phyloP scores from a whole-genome alignment of 306 rosid species.

The Mimosa bimucronata region DNA sequence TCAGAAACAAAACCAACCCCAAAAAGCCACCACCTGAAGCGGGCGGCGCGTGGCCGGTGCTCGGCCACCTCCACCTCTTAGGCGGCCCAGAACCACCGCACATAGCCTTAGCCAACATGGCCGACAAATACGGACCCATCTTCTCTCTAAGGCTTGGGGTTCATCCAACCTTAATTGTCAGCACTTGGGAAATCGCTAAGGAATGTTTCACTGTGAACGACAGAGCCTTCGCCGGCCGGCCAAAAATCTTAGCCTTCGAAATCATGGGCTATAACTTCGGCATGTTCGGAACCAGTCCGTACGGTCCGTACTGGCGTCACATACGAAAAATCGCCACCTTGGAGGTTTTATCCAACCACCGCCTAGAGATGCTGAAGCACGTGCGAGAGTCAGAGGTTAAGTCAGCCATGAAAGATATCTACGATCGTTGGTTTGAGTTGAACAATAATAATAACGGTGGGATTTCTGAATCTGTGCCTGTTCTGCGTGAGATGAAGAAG shows the following conservation, averaged over 20 bases:
- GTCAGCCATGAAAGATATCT: slow-evolving; percentile 22
- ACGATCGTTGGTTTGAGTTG: neutral
- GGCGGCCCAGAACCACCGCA: slow-evolving; percentile 19
- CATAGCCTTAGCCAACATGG: slow-evolving; percentile 5
- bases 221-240: slow-evolving; percentile 2
- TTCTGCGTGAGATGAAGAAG: slow-evolving; percentile 34
- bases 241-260: neutral
- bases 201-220: slow-evolving; percentile 19
- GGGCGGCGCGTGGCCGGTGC: slow-evolving; percentile 28
- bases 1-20: neutral
- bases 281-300: slow-evolving; percentile 37
- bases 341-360: slow-evolving; percentile 33
- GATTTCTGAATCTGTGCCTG: neutral
- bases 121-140: slow-evolving; percentile 14
- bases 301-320: slow-evolving; percentile 44
- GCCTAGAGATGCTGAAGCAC: slow-evolving; percentile 29
- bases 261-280: slow-evolving; percentile 25
- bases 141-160: neutral
- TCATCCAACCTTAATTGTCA: slow-evolving; percentile 6
- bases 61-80: slow-evolving; percentile 42
- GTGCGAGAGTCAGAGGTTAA: slow-evolving; percentile 35
- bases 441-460: neutral
- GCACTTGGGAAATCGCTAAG: slow-evolving; percentile 26
- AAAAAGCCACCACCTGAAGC: slow-evolving; percentile 20
- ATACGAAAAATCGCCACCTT: slow-evolving; percentile 39